Percentiles rank a stretch among this genome's conserved stretches.
Conservation (phyloP, 257 asterid genomes). For the Nicotiana benthamiana region DNA sequence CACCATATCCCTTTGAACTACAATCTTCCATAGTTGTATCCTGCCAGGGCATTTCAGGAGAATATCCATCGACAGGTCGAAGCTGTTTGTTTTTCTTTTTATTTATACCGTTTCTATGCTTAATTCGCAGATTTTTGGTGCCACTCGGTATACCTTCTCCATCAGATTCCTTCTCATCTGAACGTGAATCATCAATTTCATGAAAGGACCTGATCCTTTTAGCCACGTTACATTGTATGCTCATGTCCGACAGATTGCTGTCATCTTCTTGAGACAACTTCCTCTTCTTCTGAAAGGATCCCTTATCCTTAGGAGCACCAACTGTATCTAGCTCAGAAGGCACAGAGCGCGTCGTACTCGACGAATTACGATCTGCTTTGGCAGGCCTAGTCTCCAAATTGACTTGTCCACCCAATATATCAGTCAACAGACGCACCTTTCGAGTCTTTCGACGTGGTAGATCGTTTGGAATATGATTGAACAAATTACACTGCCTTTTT, state of each 20-base stretch:
- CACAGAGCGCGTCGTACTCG: slow-evolving; percentile 10
- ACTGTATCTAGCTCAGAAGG: slow-evolving; percentile 27
- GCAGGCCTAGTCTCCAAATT: slow-evolving; percentile 13
- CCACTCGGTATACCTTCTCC: slow-evolving; percentile 15
- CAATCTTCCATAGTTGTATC: slow-evolving; percentile 8
- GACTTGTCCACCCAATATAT: slow-evolving; percentile 47
- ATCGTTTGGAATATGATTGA: slow-evolving; percentile 2
- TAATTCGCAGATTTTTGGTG: slow-evolving; percentile 17
- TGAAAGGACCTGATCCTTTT: slow-evolving; percentile 30
- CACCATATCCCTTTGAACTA: slow-evolving; percentile 12
- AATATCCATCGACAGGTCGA: slow-evolving; percentile 20
- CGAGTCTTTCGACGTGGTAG: slow-evolving; percentile 29
- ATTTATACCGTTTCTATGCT: slow-evolving; percentile 20
- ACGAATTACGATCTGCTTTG: slow-evolving; percentile 8
- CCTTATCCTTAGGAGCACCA: slow-evolving; percentile 5
- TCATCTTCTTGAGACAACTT: slow-evolving; percentile 35
- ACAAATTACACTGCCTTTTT: neutral
- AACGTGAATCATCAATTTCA: slow-evolving; percentile 28
- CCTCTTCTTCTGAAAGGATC: slow-evolving; percentile 37
- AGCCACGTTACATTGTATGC: slow-evolving; percentile 12
- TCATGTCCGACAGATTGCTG: slow-evolving; percentile 11
- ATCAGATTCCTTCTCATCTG: slow-evolving; percentile 25
- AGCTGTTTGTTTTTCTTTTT: slow-evolving; percentile 26
- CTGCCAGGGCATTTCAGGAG: slow-evolving; percentile 13
- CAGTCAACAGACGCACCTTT: slow-evolving; percentile 65